Percentiles rank a stretch among this genome's conserved stretches.
Evolutionary conservation across 208 protist genomes (phyloP).

Genomic region (Herpetomonas tarakana): DNA sequence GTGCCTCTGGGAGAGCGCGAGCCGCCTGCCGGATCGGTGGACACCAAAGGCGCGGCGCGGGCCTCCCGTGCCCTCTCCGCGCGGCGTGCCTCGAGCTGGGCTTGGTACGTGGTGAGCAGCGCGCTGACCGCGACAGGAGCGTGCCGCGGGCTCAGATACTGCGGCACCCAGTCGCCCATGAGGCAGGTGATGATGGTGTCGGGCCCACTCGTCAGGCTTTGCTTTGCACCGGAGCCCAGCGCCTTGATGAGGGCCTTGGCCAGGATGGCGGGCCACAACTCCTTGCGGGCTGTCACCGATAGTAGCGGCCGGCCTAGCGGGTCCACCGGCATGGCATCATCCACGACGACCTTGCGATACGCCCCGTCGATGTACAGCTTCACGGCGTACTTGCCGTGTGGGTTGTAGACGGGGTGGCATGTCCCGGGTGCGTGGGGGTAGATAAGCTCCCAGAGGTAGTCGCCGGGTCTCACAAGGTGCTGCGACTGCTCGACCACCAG

Average conservation of each 20-base stretch:
- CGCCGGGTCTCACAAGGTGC: constrained; percentile 33
- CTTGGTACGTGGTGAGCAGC: constrained; percentile 33
- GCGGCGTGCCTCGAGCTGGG: constrained; percentile 12
- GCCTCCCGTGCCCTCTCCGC: background rate
- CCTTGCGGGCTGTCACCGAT: constrained; percentile 59
- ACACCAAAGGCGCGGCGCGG: background rate
- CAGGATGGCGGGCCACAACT: constrained; percentile 87
- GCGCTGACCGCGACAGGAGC: constrained; percentile 33
- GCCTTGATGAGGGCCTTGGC: constrained; percentile 86
- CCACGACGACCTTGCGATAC: constrained; percentile 81
- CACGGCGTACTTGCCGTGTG: constrained; percentile 88
- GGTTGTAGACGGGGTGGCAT: constrained; percentile 89
- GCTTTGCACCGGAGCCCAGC: constrained; percentile 21
- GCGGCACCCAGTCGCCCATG: constrained; percentile 76
- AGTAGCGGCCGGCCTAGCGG: constrained; percentile 73
- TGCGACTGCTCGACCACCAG: constrained; percentile 60
- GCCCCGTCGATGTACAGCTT: constrained; percentile 85
- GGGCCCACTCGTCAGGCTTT: constrained; percentile 44
- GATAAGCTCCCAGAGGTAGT: constrained; percentile 90
- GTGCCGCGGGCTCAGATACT: constrained; percentile 41
- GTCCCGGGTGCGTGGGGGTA: constrained; percentile 79
- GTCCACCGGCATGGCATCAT: constrained; percentile 86
- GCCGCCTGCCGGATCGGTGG: background rate
- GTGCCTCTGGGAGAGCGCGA: background rate
- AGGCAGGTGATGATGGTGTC: constrained; percentile 59